Evolutionary conservation across 352 stramenopile species (phyloP).

Genomic region (Thalassiosira sp.): DNA sequence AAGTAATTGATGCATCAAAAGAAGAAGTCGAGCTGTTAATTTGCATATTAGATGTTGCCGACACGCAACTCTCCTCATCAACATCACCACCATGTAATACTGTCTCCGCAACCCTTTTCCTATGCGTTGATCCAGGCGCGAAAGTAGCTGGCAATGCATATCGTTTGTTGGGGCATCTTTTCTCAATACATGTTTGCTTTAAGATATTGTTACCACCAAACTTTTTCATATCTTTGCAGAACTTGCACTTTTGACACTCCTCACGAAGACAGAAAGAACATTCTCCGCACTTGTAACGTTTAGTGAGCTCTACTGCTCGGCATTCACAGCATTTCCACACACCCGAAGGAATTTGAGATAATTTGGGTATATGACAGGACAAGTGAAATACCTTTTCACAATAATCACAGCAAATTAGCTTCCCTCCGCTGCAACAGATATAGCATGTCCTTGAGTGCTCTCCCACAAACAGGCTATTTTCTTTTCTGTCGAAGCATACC

Average conservation of each 20-base stretch:
- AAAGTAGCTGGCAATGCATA: conserved; percentile 4
- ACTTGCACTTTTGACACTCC: conserved; percentile 1
- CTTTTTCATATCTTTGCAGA: conserved; percentile 9
- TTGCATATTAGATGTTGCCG: too few species aligned
- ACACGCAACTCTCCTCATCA: too few species aligned
- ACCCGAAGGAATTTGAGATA: not conserved
- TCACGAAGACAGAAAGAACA: not conserved
- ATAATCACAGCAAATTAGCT: conserved; percentile 13
- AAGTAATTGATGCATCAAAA: too few species aligned
- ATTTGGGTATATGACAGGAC: not conserved
- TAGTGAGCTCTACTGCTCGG: not conserved
- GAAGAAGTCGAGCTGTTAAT: too few species aligned
- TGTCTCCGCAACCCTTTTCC: not conserved
- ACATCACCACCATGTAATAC: not conserved
- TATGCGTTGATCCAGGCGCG: not conserved
- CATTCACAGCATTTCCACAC: conserved; percentile 16
- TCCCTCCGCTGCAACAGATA: not conserved
- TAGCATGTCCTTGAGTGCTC: not conserved
- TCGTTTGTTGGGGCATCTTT: conserved; percentile 8
- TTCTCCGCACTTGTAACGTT: conserved; percentile 9
- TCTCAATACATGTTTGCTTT: conserved; percentile 10
- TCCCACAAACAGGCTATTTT: not conserved
- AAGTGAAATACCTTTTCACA: conserved; percentile 19
- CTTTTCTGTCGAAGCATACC: not conserved
- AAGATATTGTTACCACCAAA: conserved; percentile 1